Evolutionary conservation across 2,329 filamentous ascomycete genomes (phyloP), one percentile per base, ranked within the genome.

Genomic region (Penicillium crustosum): DNA sequence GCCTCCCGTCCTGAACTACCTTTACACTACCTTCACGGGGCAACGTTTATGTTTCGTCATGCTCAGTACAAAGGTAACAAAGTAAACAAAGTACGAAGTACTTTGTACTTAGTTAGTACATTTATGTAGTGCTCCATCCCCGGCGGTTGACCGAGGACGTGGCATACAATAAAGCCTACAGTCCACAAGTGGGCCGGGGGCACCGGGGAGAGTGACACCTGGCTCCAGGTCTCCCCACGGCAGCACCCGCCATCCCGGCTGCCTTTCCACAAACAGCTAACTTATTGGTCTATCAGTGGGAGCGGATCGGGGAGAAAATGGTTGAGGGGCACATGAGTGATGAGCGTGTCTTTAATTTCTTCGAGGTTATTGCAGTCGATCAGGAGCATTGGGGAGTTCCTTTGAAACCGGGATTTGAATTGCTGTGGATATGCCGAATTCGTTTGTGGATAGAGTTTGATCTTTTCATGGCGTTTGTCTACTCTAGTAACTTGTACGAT

Each of bases 171-270:
- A 7, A 17, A 50, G 3, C 7, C 17, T 36, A 3, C 21, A n/a
- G 6, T 8, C 31, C 27, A 41, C 36, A 27, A 21, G 47, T 25
- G 47, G 33, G 21, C 36, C 35, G 27, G 27, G 27, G 17, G 21
- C 10, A 27, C 21, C 15, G 33, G 48, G 19, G 10, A 29, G 31
- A 31, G n/a, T 56, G 54, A 25, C 33, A 39, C 45, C 39, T 43
- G 52, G 36, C 44, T 41, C 43, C 29, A 38, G 39, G 29, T 44
- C 41, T 27, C 41, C 31, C 23, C 21, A 53, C 59, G 56, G 55
- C 51, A 49, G 57, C 52, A 62, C 55, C 60, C 61, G 57, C 57
- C n/a, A 36, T 36, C 49, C 59, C 52, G 61, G 49, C 41, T 57
- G 45, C 43, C 36, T 55, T 59, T 50, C 61, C 53, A 54, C 17